phyloP scores from a whole-genome alignment of 139 green algal species.

The Picochlorum sp. region DNA sequence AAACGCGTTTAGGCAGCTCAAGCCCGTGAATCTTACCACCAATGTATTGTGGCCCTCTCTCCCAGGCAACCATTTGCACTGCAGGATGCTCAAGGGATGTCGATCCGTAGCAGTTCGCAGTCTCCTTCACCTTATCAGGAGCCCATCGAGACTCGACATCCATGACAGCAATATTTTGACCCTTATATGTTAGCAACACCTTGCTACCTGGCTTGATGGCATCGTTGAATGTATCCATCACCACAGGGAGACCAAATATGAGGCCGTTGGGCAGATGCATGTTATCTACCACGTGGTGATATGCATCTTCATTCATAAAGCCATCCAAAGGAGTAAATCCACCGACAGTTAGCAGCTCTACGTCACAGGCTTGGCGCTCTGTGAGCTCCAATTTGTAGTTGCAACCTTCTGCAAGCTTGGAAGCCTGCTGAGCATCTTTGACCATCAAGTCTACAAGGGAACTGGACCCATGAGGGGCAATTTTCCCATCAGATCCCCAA shows the following conservation, averaged over 20 bases:
- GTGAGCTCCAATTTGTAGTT: conserved; percentile 64
- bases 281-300: conserved; percentile 62
- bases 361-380: conserved; percentile 80
- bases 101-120: conserved; percentile 74
- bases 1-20: conserved; percentile 63
- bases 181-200: conserved; percentile 78
- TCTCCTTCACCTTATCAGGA: conserved; percentile 67
- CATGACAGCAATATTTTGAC: conserved; percentile 69
- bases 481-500: conserved; percentile 18
- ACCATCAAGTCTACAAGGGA: conserved; percentile 23
- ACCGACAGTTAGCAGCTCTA: conserved; percentile 76
- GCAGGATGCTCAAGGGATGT: conserved; percentile 85
- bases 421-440: conserved; percentile 9
- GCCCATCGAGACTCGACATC: conserved; percentile 71
- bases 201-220: conserved; percentile 52
- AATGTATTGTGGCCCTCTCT: conserved; percentile 54
- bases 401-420: conserved; percentile 23
- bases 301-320: conserved; percentile 77
- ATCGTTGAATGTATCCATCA: conserved; percentile 77
- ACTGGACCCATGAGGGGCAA: conserved; percentile 19
- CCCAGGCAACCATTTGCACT: conserved; percentile 83
- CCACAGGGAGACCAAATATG: conserved; percentile 79
- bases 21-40: conserved; percentile 52
- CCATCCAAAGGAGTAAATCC: conserved; percentile 80
- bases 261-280: conserved; percentile 56